Base-by-base conservation (phyloP, 2,329 filamentous ascomycete species). In the Boeremia exigua region DNA sequence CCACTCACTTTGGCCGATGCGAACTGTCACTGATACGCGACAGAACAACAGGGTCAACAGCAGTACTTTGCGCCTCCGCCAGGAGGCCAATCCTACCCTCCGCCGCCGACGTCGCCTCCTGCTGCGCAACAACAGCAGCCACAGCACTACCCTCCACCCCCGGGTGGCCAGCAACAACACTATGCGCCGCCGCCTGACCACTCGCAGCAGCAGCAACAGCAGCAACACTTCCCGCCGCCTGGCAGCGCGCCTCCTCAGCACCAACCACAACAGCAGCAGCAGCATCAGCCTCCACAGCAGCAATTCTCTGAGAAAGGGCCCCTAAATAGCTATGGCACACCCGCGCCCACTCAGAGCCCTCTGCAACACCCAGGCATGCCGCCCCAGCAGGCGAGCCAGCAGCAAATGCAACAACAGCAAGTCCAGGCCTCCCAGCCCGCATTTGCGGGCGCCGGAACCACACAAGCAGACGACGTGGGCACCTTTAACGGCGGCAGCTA, bases 401-500 rank as follows among this genome's bases (percentile, higher is more conserved):
- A 65, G 37, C 54, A 54, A 28, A 61, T 68, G 50, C 71, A 69
- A 53, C 72, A 65, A 32, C 70, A 66, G 15, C 64, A 75, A 48
- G 64, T 69, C 53, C 63, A 65, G 64, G 72, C 62, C 27, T 59
- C 56, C 6, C 62, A 64, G 43, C 48, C 74, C 58, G 56, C 54
- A 17, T 63, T 63, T 23, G 51, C 55, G 23, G 75, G 76, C n/a
- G 75, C 77, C 43, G 59, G 57, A 0, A 77, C 77, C 32, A 81
- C 88, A 0, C 83, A 84, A 0, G 81, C 86, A 28, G 95, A 98
- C 74, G 93, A 96, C 65, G 86, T 96, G 1, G 95, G 95, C n/a
- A 95, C 90, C 0, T 99, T 98, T 81, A 98, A 98, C 72, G 95
- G 95, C 14, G 95, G 95, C 11, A 94, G 90, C 70, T 99, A 94